phyloP scores from a whole-genome alignment of 805 yeast genomes.

The Saturnispora ahearnii region DNA sequence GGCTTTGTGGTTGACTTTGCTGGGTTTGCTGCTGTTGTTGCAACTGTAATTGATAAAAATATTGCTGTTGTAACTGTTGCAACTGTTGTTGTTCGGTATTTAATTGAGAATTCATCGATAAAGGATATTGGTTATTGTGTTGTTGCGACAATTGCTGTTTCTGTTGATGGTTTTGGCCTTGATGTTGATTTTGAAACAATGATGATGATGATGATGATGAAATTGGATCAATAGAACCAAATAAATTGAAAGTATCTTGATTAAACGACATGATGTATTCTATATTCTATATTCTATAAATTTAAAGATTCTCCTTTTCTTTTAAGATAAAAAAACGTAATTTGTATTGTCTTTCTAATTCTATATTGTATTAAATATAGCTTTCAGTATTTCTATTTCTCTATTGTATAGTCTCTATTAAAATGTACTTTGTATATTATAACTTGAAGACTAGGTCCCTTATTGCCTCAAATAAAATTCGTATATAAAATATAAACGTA shows the following conservation, averaged over 20 bases:
- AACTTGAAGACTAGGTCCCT: too few relatives aligned
- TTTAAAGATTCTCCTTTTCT: too few relatives aligned
- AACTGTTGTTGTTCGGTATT: neutral
- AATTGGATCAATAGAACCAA: conserved; percentile 5
- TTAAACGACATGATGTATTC: conserved; percentile 6
- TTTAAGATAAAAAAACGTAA: too few relatives aligned
- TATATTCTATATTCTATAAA: neutral
- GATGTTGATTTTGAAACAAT: conserved; percentile 8
- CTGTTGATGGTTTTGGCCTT: conserved; percentile 4
- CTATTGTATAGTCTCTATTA: too few relatives aligned
- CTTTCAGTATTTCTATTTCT: too few relatives aligned
- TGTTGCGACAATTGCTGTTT: neutral
- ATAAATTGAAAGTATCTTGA: conserved; percentile 3
- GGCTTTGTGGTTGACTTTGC: conserved; percentile 10
- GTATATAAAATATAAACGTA: too few relatives aligned
- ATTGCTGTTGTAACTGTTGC: conserved; percentile 8
- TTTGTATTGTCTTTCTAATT: too few relatives aligned
- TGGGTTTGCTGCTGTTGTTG: conserved; percentile 11
- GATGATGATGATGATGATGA: neutral
- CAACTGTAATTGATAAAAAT: conserved; percentile 9
- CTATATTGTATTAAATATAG: too few relatives aligned
- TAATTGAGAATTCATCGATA: neutral
- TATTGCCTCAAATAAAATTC: too few relatives aligned
- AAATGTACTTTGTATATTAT: too few relatives aligned
- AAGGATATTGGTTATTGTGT: neutral